phyloP scores from a whole-genome alignment of 108 stramenopile genomes.

The Fistulifera pelliculosa region DNA sequence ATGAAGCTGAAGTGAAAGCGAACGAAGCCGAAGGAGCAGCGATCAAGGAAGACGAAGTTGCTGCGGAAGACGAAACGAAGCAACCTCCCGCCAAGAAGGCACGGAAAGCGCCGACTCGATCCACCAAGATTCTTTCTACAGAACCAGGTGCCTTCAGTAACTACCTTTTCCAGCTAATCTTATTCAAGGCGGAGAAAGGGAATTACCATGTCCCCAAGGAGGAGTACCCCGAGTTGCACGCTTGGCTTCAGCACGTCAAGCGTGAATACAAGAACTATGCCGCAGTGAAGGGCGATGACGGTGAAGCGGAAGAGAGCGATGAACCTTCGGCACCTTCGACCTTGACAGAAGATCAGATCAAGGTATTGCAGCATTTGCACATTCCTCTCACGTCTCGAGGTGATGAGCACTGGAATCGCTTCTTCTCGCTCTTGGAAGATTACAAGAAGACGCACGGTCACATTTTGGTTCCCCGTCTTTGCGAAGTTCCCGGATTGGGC shows the following conservation, averaged over 20 bases:
- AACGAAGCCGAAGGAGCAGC: background rate
- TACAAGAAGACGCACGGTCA: slow-evolving; percentile 26
- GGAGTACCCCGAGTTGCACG: slow-evolving; percentile 3
- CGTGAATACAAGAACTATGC: slow-evolving; percentile 5
- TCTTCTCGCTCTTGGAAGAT: slow-evolving; percentile 2
- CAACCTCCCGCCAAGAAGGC: slow-evolving; percentile 1
- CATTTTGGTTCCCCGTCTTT: slow-evolving; percentile 45
- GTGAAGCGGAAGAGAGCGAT: background rate
- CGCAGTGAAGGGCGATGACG: slow-evolving; percentile 1
- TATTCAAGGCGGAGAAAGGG: slow-evolving; percentile 3
- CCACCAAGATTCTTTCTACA: too few species aligned
- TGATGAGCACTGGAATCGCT: slow-evolving; percentile 14
- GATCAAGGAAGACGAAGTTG: background rate
- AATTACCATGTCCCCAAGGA: slow-evolving; percentile 10
- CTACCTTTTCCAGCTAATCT: slow-evolving; percentile 4
- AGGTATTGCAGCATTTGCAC: slow-evolving; percentile 10
- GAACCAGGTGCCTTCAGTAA: slow-evolving; percentile 3
- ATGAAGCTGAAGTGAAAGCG: slow-evolving; percentile 6
- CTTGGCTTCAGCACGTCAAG: slow-evolving; percentile 9
- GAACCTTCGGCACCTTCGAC: background rate
- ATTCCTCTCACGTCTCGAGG: slow-evolving; percentile 9
- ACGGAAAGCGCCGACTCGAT: background rate
- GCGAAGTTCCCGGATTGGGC: slow-evolving; percentile 40
- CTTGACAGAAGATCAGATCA: slow-evolving; percentile 12
- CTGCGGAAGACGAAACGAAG: background rate